phyloP scores from a whole-genome alignment of 371 early-diverging fungal genomes.

The Catenaria anguillulae region DNA sequence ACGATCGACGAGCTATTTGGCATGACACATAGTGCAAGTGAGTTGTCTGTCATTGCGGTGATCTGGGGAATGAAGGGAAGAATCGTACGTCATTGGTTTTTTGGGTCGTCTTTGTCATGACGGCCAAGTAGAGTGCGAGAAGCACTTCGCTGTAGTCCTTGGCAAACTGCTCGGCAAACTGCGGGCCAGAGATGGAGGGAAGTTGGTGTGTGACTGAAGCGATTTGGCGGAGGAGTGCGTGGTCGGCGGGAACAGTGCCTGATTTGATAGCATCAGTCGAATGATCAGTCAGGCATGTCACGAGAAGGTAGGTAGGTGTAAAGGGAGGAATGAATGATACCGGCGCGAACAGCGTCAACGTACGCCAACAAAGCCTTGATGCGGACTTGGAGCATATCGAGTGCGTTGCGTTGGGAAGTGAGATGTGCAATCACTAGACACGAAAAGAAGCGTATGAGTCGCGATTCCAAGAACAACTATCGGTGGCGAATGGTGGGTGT shows the following conservation, averaged over 20 bases:
- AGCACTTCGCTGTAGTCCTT: constrained; percentile 67
- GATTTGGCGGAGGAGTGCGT: constrained; percentile 61
- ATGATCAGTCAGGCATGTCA: too few relatives aligned
- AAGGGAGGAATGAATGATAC: too few relatives aligned
- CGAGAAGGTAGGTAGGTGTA: too few relatives aligned
- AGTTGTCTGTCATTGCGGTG: too few relatives aligned
- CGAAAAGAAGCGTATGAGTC: too few relatives aligned
- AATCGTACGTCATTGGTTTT: constrained; percentile 53
- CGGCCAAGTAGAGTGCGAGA: constrained; percentile 54
- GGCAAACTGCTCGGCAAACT: constrained; percentile 53
- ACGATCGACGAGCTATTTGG: too few relatives aligned
- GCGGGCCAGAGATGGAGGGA: constrained; percentile 52
- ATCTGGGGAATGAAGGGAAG: too few relatives aligned
- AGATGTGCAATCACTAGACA: constrained; percentile 54
- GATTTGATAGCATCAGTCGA: too few relatives aligned
- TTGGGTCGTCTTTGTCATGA: constrained; percentile 61
- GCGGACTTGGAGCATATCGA: constrained; percentile 62
- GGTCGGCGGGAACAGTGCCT: constrained; percentile 55
- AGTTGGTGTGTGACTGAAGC: constrained; percentile 52
- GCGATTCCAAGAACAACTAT: too few relatives aligned
- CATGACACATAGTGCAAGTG: too few relatives aligned
- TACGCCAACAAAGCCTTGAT: constrained; percentile 52
- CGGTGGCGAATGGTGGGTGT: constrained; percentile 37
- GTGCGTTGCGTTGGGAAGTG: constrained; percentile 58
- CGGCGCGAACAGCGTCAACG: constrained; percentile 37